These are phyloP conservation scores for Mycena rebaudengoi DNA, from an alignment of 768 basidiomycete genomes.

Conservation along the genomic window DNA sequence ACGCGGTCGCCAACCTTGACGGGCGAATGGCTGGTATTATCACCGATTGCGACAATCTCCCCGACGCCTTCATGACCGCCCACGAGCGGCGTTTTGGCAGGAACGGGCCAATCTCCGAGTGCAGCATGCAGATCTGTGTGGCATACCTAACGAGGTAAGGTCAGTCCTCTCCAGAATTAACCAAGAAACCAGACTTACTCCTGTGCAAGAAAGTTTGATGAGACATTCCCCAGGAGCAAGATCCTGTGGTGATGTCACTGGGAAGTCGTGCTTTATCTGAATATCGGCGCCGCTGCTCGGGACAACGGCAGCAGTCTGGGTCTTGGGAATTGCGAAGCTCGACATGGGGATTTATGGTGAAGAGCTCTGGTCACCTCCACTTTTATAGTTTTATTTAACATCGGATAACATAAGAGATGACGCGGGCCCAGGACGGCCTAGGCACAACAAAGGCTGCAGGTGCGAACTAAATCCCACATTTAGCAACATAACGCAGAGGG, in stretches of 20 bases:
- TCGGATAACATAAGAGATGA: too few species aligned
- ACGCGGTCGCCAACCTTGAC: conserved; percentile 83
- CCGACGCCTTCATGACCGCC: conserved; percentile 92
- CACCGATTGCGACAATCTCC: conserved; percentile 79
- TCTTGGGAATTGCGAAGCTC: conserved; percentile 43
- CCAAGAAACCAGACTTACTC: conserved; percentile 42
- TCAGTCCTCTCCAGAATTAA: not conserved
- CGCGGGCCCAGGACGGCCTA: not conserved
- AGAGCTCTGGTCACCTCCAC: not conserved
- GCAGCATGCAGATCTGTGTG: conserved; percentile 86
- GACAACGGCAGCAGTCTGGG: conserved; percentile 55
- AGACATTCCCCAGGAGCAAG: conserved; percentile 78
- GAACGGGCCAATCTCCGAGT: conserved; percentile 82
- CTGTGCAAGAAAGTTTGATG: conserved; percentile 77
- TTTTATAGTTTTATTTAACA: not conserved
- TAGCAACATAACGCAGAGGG: too few species aligned
- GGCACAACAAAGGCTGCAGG: too few species aligned
- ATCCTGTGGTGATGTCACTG: conserved; percentile 62
- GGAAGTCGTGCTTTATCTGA: conserved; percentile 53
- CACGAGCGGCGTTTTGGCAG: conserved; percentile 70
- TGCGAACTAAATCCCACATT: too few species aligned
- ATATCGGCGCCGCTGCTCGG: conserved; percentile 42
- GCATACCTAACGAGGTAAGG: conserved; percentile 52
- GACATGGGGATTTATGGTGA: not conserved
- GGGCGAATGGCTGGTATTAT: conserved; percentile 62